These are phyloP conservation scores for Piromyces sp. DNA, from an alignment of 192 early-diverging fungal species.

Conservation along the genomic window DNA sequence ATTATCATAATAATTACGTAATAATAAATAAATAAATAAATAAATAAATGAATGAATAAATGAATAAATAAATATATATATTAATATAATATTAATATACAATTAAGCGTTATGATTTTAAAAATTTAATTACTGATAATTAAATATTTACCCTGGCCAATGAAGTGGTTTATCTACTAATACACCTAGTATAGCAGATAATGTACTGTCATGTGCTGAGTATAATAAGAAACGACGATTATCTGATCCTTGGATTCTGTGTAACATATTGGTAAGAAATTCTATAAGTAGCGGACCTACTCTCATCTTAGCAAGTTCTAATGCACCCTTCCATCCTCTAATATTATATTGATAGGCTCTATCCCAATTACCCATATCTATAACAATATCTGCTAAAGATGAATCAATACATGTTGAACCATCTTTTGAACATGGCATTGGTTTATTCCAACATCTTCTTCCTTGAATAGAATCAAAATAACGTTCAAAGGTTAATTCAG, in stretches of 20 bases:
- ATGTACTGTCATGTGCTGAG: background rate
- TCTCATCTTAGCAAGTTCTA: background rate
- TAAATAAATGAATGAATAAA: background rate
- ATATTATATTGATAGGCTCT: background rate
- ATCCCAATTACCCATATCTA: background rate
- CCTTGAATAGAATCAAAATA: background rate
- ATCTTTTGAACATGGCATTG: background rate
- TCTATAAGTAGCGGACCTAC: background rate
- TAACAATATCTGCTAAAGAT: background rate
- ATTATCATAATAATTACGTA: too few relatives aligned
- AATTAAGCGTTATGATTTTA: too few relatives aligned
- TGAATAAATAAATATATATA: background rate
- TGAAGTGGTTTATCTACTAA: background rate
- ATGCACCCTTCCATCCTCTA: background rate
- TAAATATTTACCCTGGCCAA: background rate
- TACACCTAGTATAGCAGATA: background rate
- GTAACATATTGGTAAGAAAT: background rate
- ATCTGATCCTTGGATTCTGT: background rate
- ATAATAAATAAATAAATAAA: too few relatives aligned
- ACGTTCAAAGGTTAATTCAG: background rate
- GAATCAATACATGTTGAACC: background rate
- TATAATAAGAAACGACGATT: background rate
- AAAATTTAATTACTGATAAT: too few relatives aligned
- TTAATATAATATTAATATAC: too few relatives aligned
- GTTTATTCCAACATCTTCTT: background rate